phyloP scores from a whole-genome alignment of 2,329 filamentous ascomycete genomes.

The Reticulascus tulasneorum region DNA sequence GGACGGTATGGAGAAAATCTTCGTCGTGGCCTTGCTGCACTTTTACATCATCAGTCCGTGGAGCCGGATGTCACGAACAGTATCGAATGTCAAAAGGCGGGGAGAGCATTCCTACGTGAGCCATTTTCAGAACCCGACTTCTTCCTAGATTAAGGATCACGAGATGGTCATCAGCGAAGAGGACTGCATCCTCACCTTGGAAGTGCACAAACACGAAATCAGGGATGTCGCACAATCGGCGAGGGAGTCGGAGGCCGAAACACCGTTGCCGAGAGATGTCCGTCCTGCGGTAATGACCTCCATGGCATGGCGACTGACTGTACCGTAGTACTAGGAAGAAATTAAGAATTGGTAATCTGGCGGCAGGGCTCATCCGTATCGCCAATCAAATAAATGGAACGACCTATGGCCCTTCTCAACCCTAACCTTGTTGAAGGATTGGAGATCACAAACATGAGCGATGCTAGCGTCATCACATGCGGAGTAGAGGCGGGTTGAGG shows the following conservation, averaged over 20 bases:
- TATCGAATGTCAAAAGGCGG: background rate
- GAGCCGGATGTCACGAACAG: background rate
- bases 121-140: slow-evolving; percentile 9
- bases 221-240: slow-evolving; percentile 4
- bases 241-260: slow-evolving; percentile 12
- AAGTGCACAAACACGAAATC: background rate
- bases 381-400: slow-evolving; percentile 6
- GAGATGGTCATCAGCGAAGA: slow-evolving; percentile 2
- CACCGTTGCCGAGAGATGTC: slow-evolving; percentile 9
- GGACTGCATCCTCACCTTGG: slow-evolving; percentile 1
- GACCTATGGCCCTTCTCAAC: slow-evolving; percentile 5
- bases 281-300: slow-evolving; percentile 2
- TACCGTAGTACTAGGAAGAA: slow-evolving; percentile 4
- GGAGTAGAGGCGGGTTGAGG: too few relatives aligned
- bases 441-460: slow-evolving; percentile 2
- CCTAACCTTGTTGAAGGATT: slow-evolving; percentile 8
- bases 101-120: slow-evolving; percentile 3
- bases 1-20: background rate
- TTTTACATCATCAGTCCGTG: background rate
- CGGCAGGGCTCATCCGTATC: too few relatives aligned
- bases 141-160: slow-evolving; percentile 8
- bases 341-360: too few relatives aligned
- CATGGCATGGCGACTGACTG: slow-evolving; percentile 9
- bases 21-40: background rate
- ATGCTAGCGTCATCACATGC: slow-evolving; percentile 1